Evolutionary conservation across 2,329 filamentous ascomycete species (phyloP).

Genomic region (Fusarium fracticaudum): DNA sequence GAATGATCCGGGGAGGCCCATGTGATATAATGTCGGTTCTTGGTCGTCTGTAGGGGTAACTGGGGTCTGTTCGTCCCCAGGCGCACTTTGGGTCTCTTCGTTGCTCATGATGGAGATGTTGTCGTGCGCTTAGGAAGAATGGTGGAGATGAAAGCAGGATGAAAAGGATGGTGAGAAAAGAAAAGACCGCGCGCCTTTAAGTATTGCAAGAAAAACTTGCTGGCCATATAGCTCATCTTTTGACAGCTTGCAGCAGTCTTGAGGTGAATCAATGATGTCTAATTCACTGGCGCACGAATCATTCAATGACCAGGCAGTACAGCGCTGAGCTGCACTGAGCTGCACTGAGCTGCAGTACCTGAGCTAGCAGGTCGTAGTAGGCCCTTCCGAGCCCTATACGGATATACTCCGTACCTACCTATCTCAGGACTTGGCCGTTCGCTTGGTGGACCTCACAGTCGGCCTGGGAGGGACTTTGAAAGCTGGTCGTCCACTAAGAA

Average conservation of each 20-base stretch:
- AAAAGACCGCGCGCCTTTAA: accelerated
- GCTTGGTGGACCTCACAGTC: too few relatives aligned
- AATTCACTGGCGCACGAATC: background rate
- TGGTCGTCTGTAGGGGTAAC: accelerated
- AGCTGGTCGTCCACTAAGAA: too few relatives aligned
- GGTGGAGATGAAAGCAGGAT: background rate
- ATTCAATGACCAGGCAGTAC: background rate
- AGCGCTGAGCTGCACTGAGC: too few relatives aligned
- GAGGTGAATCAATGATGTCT: background rate
- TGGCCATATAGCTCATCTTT: background rate
- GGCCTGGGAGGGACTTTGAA: too few relatives aligned
- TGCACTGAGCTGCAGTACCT: too few relatives aligned
- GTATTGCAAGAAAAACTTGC: too few relatives aligned
- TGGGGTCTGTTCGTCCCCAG: accelerated
- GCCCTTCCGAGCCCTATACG: too few relatives aligned
- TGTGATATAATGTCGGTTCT: background rate
- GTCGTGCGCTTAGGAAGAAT: accelerated
- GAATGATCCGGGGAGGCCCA: background rate
- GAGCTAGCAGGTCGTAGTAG: too few relatives aligned
- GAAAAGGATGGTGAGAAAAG: background rate
- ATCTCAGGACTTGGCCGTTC: too few relatives aligned
- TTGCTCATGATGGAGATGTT: background rate
- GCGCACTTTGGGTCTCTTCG: accelerated
- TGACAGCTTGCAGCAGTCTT: too few relatives aligned
- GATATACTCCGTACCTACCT: too few relatives aligned